These are phyloP conservation scores for Exophiala sp. DNA, from an alignment of 2,329 filamentous ascomycete genomes.

Conservation along the genomic window DNA sequence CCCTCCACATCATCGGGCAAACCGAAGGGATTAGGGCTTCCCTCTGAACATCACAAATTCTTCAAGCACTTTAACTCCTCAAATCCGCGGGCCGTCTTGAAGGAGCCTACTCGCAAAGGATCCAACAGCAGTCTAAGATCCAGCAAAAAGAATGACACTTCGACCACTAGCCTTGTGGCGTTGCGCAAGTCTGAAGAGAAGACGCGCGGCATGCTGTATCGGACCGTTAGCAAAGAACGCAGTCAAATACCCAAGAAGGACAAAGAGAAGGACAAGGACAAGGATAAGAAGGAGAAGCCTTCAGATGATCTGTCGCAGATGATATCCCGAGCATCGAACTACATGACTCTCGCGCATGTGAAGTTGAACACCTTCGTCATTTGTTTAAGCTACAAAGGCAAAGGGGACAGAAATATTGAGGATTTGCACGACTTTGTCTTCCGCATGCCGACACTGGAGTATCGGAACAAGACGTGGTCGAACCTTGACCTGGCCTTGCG, in stretches of 20 bases:
- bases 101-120: conserved; percentile 26
- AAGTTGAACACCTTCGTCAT: conserved; percentile 93
- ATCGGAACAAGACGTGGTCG: conserved; percentile 98
- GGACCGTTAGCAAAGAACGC: conserved; percentile 34
- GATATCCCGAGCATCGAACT: conserved; percentile 91
- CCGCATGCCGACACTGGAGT: conserved; percentile 88
- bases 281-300: conserved; percentile 55
- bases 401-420: conserved; percentile 89
- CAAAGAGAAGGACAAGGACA: conserved; percentile 40
- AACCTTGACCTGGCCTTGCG: conserved; percentile 91
- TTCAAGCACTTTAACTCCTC: conserved; percentile 25
- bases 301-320: conserved; percentile 94
- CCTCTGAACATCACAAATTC: conserved; percentile 24
- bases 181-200: conserved; percentile 40
- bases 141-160: conserved; percentile 36
- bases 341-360: conserved; percentile 95
- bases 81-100: conserved; percentile 12
- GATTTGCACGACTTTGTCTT: conserved; percentile 98
- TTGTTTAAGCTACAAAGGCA: conserved; percentile 94
- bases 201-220: conserved; percentile 40
- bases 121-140: conserved; percentile 31
- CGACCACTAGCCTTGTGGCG: conserved; percentile 20
- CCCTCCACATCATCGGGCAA: conserved; percentile 11
- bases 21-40: conserved; percentile 21
- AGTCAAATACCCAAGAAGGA: conserved; percentile 44